Conservation (phyloP, 1,139 yeast species). For the Blastobotrys ciferrii region DNA sequence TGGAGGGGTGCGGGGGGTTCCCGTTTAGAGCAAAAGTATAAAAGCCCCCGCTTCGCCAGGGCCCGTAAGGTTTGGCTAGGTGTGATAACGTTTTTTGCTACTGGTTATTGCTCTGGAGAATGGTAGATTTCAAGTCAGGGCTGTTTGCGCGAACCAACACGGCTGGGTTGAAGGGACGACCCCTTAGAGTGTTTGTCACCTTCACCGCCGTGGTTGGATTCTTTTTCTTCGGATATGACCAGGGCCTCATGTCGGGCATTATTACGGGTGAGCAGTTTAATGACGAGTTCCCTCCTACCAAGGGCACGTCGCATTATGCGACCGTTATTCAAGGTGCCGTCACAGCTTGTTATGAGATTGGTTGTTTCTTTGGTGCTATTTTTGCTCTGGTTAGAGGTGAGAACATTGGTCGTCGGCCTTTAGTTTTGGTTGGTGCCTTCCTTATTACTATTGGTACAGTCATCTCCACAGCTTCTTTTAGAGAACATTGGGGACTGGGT, state of each 20-base stretch:
- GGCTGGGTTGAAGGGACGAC: slow-evolving; percentile 43
- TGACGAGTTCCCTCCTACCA: slow-evolving; percentile 49
- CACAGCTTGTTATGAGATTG: slow-evolving; percentile 72
- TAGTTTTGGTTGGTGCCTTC: slow-evolving; percentile 50
- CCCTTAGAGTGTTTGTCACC: slow-evolving; percentile 50
- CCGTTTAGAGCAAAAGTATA: not conserved
- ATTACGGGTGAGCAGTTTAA: slow-evolving; percentile 54
- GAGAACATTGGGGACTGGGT: slow-evolving; percentile 60
- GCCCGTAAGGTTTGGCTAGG: no score
- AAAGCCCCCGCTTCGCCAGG: not conserved
- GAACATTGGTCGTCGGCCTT: slow-evolving; percentile 36
- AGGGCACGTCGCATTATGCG: slow-evolving; percentile 26
- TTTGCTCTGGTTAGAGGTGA: slow-evolving; percentile 52
- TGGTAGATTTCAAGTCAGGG: not conserved
- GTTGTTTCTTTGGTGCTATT: slow-evolving; percentile 73
- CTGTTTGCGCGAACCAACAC: slow-evolving; percentile 30
- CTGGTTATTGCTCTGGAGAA: not conserved
- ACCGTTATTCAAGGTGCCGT: slow-evolving; percentile 58
- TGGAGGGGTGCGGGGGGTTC: not conserved
- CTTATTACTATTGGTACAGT: slow-evolving; percentile 58
- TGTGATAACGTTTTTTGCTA: no score
- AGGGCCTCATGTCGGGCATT: slow-evolving; percentile 50
- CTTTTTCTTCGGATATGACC: slow-evolving; percentile 75
- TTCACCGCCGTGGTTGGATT: slow-evolving; percentile 59
- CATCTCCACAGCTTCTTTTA: slow-evolving; percentile 62